Conservation (phyloP, 2,329 filamentous ascomycete species). For the Calonectria honghensis region DNA sequence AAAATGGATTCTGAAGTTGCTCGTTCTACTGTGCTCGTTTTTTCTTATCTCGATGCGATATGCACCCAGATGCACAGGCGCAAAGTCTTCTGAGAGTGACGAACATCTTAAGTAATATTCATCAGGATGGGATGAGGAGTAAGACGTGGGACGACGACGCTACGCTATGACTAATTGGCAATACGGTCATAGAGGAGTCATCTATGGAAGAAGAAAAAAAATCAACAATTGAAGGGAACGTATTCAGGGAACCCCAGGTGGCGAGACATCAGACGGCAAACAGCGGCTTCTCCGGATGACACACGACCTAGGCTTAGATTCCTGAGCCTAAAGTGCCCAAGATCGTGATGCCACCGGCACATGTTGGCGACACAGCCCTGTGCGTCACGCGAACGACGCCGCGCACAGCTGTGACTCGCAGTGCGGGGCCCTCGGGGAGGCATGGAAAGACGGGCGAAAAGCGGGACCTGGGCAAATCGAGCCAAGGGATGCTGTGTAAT, state of each 20-base stretch:
- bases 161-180: neutral
- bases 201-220: neutral
- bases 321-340: slow-evolving; percentile 1
- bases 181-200: neutral
- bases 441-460: slow-evolving; percentile 11
- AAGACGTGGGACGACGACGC: neutral
- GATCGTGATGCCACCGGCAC: slow-evolving; percentile 29
- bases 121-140: neutral
- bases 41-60: neutral
- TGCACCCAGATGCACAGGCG: neutral
- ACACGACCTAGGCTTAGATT: neutral
- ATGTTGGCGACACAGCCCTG: slow-evolving; percentile 38
- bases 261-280: slow-evolving; percentile 17
- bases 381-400: slow-evolving; percentile 43
- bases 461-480: slow-evolving; percentile 9
- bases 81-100: neutral
- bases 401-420: slow-evolving; percentile 43
- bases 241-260: neutral
- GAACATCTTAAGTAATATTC: neutral
- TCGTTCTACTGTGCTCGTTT: neutral
- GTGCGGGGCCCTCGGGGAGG: slow-evolving; percentile 15
- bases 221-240: neutral
- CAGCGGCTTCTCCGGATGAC: slow-evolving; percentile 21
- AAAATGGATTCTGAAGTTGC: neutral
- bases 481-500: neutral